Conservation (phyloP, 257 asterid genomes). For the Thymus mandschuricus region DNA sequence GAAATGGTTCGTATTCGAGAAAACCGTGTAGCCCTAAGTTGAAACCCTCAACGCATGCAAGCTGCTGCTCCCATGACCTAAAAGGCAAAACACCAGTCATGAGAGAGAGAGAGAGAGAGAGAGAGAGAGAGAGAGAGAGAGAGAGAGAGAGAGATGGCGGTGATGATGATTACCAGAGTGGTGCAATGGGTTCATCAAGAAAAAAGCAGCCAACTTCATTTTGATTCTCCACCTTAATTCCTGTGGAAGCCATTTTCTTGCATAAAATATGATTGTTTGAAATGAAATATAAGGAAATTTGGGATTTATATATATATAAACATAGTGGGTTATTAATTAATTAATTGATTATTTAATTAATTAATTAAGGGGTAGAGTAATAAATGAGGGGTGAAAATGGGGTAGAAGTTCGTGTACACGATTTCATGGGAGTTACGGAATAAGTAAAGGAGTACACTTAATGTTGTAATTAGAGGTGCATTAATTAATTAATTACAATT, state of each 20-base stretch:
- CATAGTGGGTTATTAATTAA: too few relatives aligned
- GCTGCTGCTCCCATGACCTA: conserved; percentile 54
- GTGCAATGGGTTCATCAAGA: conserved; percentile 40
- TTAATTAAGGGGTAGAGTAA: background rate
- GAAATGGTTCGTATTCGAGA: conserved; percentile 34
- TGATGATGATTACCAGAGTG: conserved; percentile 36
- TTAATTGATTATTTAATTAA: too few relatives aligned
- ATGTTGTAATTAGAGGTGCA: conserved; percentile 32
- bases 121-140: background rate
- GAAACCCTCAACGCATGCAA: conserved; percentile 31
- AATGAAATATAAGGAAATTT: background rate
- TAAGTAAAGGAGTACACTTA: conserved; percentile 48
- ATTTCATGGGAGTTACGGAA: conserved; percentile 69
- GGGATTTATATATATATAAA: background rate
- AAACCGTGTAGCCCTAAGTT: conserved; percentile 29
- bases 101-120: background rate
- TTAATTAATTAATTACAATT: conserved; percentile 60
- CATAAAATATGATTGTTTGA: background rate
- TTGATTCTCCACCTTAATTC: conserved; percentile 35
- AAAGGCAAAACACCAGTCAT: background rate
- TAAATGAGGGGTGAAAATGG: conserved; percentile 36
- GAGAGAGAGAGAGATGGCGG: background rate
- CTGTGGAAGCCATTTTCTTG: conserved; percentile 39
- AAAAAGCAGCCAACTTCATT: conserved; percentile 38
- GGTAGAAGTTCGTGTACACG: conserved; percentile 63